phyloP scores from a whole-genome alignment of 208 protist species.

The Vickermania ingenoplastis region DNA sequence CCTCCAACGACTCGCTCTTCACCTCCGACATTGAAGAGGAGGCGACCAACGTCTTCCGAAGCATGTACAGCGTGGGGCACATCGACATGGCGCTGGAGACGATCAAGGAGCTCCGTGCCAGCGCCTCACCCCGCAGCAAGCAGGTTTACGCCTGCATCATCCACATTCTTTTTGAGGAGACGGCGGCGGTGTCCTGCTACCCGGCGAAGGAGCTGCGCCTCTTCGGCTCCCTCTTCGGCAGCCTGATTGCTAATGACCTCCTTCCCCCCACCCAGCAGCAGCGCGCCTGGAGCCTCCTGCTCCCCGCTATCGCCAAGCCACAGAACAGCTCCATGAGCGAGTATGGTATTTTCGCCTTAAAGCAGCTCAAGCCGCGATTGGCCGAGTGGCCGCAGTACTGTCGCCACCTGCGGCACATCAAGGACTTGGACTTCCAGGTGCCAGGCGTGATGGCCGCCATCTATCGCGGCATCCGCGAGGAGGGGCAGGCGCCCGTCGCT shows the following conservation, averaged over 20 bases:
- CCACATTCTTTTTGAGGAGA: conserved; percentile 83
- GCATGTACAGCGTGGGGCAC: conserved; percentile 65
- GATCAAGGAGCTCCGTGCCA: conserved; percentile 55
- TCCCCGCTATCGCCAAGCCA: conserved; percentile 89
- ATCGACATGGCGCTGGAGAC: conserved; percentile 37
- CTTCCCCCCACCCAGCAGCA: conserved; percentile 66
- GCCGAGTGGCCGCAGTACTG: conserved; percentile 95
- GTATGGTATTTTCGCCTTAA: conserved; percentile 94
- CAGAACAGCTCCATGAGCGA: conserved; percentile 88
- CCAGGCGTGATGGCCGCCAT: conserved; percentile 86
- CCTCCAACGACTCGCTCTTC: conserved; percentile 73
- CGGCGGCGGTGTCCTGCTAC: conserved; percentile 55
- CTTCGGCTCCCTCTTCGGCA: conserved; percentile 72
- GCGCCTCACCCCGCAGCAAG: conserved; percentile 50
- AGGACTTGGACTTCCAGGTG: conserved; percentile 80
- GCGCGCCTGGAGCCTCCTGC: conserved; percentile 68
- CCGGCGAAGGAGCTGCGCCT: conserved; percentile 74
- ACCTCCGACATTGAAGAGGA: conserved; percentile 77
- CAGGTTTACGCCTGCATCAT: conserved; percentile 83
- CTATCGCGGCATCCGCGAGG: conserved; percentile 69
- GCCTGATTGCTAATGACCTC: conserved; percentile 74
- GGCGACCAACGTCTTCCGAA: conserved; percentile 74
- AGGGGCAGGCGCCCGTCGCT: conserved; percentile 31
- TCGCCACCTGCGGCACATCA: conserved; percentile 65
- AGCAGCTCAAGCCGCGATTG: conserved; percentile 91